These are phyloP conservation scores for Cercospora citrullina DNA, from an alignment of 2,329 filamentous ascomycete genomes.

Conservation along the genomic window DNA sequence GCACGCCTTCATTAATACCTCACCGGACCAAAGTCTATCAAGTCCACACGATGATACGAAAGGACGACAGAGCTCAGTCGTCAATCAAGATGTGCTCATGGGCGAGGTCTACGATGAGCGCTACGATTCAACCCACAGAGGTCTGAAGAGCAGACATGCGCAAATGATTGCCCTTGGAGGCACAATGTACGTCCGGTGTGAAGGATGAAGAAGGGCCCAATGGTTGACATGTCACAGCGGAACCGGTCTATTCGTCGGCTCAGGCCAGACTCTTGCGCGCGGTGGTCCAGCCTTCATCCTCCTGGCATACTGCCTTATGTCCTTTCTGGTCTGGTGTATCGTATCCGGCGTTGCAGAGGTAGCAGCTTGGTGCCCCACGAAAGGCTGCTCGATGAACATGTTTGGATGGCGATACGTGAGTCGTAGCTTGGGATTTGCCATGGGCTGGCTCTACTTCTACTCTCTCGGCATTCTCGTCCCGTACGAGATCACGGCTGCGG, in stretches of 20 bases:
- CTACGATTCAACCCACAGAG: constrained; percentile 44
- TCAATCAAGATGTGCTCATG: constrained; percentile 28
- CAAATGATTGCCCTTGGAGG: constrained; percentile 41
- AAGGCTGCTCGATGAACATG: constrained; percentile 53
- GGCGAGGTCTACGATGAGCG: constrained; percentile 29
- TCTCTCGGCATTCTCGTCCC: constrained; percentile 43
- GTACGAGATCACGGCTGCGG: constrained; percentile 42
- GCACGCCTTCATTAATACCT: not conserved
- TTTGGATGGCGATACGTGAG: constrained; percentile 49
- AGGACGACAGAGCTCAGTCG: constrained; percentile 19
- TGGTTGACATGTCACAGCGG: constrained; percentile 28
- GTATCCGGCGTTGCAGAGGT: constrained; percentile 58
- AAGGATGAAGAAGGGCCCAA: not conserved
- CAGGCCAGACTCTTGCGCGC: constrained; percentile 40
- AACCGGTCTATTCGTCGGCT: constrained; percentile 43
- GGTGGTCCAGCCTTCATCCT: constrained; percentile 48
- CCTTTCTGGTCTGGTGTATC: constrained; percentile 45
- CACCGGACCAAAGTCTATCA: constrained; percentile 7
- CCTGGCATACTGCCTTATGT: constrained; percentile 44
- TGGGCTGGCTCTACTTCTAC: constrained; percentile 48
- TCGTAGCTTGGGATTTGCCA: constrained; percentile 47
- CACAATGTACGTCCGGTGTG: constrained; percentile 24
- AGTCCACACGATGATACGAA: constrained; percentile 16
- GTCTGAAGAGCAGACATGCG: constrained; percentile 43
- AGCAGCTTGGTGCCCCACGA: constrained; percentile 59